phyloP scores from a whole-genome alignment of 495 filamentous ascomycete genomes.

The Umbilicaria muhlenbergii region DNA sequence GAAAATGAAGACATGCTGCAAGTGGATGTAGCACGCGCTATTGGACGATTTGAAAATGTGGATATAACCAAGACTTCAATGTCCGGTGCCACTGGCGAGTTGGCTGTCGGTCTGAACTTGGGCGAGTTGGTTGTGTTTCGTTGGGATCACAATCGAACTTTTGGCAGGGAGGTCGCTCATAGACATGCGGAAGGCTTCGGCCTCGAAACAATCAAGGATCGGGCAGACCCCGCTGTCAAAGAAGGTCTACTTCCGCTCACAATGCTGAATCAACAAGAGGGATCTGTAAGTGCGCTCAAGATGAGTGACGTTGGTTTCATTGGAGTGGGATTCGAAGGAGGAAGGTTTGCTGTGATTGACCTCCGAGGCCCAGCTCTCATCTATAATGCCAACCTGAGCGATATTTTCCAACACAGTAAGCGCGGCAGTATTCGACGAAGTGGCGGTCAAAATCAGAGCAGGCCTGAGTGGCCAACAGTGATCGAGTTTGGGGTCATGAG shows the following conservation, averaged over 20 bases:
- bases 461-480: slow-evolving; percentile 54
- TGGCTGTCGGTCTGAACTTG: slow-evolving; percentile 62
- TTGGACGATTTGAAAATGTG: slow-evolving; percentile 63
- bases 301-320: slow-evolving; percentile 87
- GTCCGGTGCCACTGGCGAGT: slow-evolving; percentile 60
- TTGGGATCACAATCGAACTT: slow-evolving; percentile 65
- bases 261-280: slow-evolving; percentile 67
- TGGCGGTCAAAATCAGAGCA: slow-evolving; percentile 26
- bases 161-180: slow-evolving; percentile 36
- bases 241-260: slow-evolving; percentile 71
- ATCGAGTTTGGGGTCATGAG: slow-evolving; percentile 92
- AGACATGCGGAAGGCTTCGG: slow-evolving; percentile 37
- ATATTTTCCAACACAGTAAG: slow-evolving; percentile 53
- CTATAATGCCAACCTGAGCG: slow-evolving; percentile 46
- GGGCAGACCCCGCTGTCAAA: slow-evolving; percentile 64
- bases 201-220: slow-evolving; percentile 54
- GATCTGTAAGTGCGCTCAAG: slow-evolving; percentile 58
- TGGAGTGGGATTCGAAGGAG: slow-evolving; percentile 67
- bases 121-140: slow-evolving; percentile 80
- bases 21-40: slow-evolving; percentile 70
- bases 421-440: slow-evolving; percentile 46
- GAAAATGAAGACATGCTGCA: slow-evolving; percentile 74
- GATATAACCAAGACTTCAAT: slow-evolving; percentile 62
- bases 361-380: slow-evolving; percentile 82
- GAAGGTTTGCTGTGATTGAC: slow-evolving; percentile 66